Evolutionary conservation across 2,329 filamentous ascomycete species (phyloP).

Genomic region (Exophiala bonariae): DNA sequence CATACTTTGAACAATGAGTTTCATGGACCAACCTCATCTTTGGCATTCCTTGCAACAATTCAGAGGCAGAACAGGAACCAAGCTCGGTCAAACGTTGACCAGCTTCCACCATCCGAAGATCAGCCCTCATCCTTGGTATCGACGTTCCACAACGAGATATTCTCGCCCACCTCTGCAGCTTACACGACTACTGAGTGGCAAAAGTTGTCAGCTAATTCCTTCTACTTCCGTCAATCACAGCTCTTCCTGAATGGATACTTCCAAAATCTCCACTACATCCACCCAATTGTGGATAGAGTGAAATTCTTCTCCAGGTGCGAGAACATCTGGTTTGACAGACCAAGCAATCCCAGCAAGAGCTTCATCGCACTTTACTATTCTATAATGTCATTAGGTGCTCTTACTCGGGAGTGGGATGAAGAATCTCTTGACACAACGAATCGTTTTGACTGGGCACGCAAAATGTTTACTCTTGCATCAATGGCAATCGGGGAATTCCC

Average conservation of each 20-base stretch:
- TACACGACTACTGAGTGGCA: constrained; percentile 23
- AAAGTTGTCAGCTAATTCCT: constrained; percentile 32
- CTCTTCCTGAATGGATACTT: constrained; percentile 50
- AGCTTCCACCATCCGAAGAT: constrained; percentile 25
- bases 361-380: constrained; percentile 51
- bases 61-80: constrained; percentile 6
- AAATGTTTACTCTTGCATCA: constrained; percentile 36
- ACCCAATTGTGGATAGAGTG: constrained; percentile 49
- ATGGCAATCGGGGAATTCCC: not conserved
- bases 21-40: constrained; percentile 49
- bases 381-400: constrained; percentile 44
- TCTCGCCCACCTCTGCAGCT: constrained; percentile 32
- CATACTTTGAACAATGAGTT: constrained; percentile 50
- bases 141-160: constrained; percentile 48
- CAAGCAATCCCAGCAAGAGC: constrained; percentile 35
- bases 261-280: constrained; percentile 49
- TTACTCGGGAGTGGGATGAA: constrained; percentile 10
- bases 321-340: constrained; percentile 42
- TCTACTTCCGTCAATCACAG: constrained; percentile 46
- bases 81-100: constrained; percentile 28
- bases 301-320: constrained; percentile 45
- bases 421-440: constrained; percentile 43
- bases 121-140: constrained; percentile 42
- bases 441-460: constrained; percentile 49
- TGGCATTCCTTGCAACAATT: constrained; percentile 45